Evolutionary conservation across 164 flowering plant species (phyloP), one percentile per base, ranked within the genome.

Genomic region (Aristolochia contorta): DNA sequence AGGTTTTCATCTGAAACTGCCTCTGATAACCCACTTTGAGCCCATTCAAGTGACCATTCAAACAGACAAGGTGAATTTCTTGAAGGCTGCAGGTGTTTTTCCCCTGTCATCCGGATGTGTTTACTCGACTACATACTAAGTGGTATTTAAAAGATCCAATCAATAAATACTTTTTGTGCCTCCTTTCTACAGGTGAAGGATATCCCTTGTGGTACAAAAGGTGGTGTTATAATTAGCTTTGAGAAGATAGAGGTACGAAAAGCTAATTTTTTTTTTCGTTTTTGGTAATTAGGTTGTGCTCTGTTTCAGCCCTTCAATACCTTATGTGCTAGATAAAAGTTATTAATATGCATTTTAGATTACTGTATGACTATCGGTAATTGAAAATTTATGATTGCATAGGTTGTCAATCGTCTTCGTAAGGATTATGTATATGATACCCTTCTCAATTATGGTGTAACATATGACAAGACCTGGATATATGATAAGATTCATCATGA

Each of bases 151-250:
- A 10, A 37, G 12, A 6, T 7, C 43, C 43, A 37, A 37, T 37
- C 7, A 37, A 6, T 37, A 37, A 3, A 8, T 37, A 8, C 43
- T 10, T 37, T 37, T 37, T 1, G 10, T 37, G 43, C 43, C 43
- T 37, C 43, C 5, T 37, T 37, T 37, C 43, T 37, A 64, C 73
- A 92, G 98, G 97, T 92, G 46, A 84, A 74, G 73, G 89, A 89
- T 77, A 88, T 92, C 45, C 98, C 98, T 16, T 92, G 98, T 75
- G 98, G 98, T 54, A 92, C 98, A 16, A 92, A 92, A 82, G 98
- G 98, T 24, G 98, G 98, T 72, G 98, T 92, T 14, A 86, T 90
- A 97, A 92, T 84, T 55, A 87, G 75, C 75, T 92, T 92, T 64
- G 96, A 81, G 69, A 92, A 87, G 75, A 86, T 92, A 61, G 96